Conservation (phyloP, 164 flowering plant genomes). For the Berberis thunbergii region DNA sequence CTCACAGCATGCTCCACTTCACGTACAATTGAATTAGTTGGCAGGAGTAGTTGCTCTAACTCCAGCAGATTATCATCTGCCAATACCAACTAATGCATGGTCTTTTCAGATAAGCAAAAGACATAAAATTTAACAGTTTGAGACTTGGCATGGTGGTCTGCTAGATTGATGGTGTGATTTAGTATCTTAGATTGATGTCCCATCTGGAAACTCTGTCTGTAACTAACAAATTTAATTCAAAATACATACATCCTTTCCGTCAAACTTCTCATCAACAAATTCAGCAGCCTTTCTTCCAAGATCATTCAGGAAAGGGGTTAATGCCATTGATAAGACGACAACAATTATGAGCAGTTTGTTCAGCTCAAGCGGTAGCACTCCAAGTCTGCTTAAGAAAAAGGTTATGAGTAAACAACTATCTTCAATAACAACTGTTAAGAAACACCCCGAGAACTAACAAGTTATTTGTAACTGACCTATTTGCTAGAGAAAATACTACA, state of each 20-base stretch:
- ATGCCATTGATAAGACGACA: constrained; percentile 94
- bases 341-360: constrained; percentile 96
- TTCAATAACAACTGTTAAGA: not conserved
- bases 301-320: constrained; percentile 88
- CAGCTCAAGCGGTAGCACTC: constrained; percentile 95
- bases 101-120: too few species aligned
- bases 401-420: constrained; percentile 2
- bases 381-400: constrained; percentile 53
- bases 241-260: constrained; percentile 43
- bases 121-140: too few species aligned
- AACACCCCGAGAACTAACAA: constrained; percentile 1
- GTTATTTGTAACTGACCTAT: constrained; percentile 46
- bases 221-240: not conserved
- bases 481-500: constrained; percentile 95
- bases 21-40: too few species aligned
- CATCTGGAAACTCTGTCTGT: not conserved
- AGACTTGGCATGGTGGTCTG: too few species aligned
- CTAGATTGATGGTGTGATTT: not conserved
- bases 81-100: too few species aligned
- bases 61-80: too few species aligned
- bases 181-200: not conserved
- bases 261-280: constrained; percentile 48
- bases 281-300: constrained; percentile 76
- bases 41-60: too few species aligned
- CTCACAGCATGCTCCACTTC: too few species aligned